These are phyloP conservation scores for Solanum clarkiae DNA, from an alignment of 257 asterid genomes.

Conservation along the genomic window DNA sequence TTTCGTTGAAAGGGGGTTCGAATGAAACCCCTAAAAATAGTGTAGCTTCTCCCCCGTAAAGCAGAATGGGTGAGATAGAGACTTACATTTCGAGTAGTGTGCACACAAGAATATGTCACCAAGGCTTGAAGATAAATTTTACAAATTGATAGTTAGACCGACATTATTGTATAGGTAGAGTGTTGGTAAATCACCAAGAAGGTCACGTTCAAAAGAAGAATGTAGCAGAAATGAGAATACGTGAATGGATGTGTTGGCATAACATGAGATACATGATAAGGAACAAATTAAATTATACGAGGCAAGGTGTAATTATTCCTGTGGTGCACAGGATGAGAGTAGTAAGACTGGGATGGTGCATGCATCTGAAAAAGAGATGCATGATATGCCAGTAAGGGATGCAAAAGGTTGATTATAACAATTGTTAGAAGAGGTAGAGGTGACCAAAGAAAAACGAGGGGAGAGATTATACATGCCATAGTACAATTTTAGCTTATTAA, in stretches of 20 bases:
- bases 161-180: accelerated
- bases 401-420: neutral
- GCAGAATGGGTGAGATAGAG: neutral
- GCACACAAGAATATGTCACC: neutral
- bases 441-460: neutral
- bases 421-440: neutral
- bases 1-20: no score
- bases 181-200: neutral
- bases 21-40: no score
- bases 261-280: neutral
- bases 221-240: neutral
- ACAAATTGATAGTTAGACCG: neutral
- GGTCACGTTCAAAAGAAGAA: neutral
- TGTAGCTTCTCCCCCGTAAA: neutral
- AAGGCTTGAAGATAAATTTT: neutral
- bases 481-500: neutral
- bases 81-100: neutral
- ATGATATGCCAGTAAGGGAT: accelerated
- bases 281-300: neutral
- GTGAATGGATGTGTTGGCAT: neutral
- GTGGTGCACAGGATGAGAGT: neutral
- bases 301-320: neutral
- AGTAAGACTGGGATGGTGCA: accelerated
- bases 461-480: neutral
- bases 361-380: accelerated